Base-by-base conservation (phyloP, 1,284 basidiomycete species). In the Trichosporon asahii region DNA sequence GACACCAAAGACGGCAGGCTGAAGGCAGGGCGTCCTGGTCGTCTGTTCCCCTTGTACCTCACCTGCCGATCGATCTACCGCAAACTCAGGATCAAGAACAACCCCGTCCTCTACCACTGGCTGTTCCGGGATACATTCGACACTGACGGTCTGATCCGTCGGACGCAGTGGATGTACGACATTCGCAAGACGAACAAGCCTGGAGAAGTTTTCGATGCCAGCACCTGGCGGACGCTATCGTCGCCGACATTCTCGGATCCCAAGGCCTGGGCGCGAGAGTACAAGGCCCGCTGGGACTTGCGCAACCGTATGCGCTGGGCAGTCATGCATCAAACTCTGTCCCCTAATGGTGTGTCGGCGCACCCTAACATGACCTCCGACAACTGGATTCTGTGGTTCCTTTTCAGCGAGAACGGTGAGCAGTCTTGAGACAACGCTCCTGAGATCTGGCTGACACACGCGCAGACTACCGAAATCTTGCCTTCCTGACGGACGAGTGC, bases 351-450 rank as follows among this genome's bases (percentile, higher is more conserved):
- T 18, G 72, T 73, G 31, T 74, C 73, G 68, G 75, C 74, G 23
- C 66, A 64, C 37, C 73, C 73, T 7, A 57, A 72, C 21, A 64
- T 83, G 40, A 73, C 76, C 40, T 78, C 76, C 61, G 83, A 82
- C 69, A 68, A 85, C 35, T 85, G 84, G 84, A 79, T 76, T 1
- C 76, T 84, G n/a, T 86, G 82, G 77, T 80, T 85, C 68, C 76
- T 85, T 68, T 72, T 84, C 35, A 82, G 83, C 2, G 85, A 86
- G 75, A 83, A 85, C 70, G 85, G 84, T 83, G 69, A 75, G 83
- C 79, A 15, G n/a, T 23, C n/a, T n/a, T 12, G 23, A 21, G 12
- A 53, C 49, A 53, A 9, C 23, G n/a, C 14, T 49, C 40, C 11
- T 9, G 11, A 44, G 46, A 31, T 61, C 23, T 67, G 11, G 53